These are phyloP conservation scores for Ichthyophthirius multifiliis DNA, from an alignment of 169 alveolate species.

Conservation along the genomic window DNA sequence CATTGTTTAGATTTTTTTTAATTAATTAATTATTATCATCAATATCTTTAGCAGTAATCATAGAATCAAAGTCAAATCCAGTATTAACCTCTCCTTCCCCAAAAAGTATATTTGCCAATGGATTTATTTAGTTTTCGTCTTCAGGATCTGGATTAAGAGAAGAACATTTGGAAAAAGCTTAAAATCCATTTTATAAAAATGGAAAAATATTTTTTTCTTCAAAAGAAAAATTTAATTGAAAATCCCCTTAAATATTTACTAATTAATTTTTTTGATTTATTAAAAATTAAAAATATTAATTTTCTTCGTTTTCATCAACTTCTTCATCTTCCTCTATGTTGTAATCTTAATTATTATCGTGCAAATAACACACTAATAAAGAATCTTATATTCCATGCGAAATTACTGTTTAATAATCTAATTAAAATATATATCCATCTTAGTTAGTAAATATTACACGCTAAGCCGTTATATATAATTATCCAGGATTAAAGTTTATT, in stretches of 20 bases:
- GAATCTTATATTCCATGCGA: background rate
- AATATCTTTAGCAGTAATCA: slow-evolving; percentile 2
- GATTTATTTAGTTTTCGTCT: background rate
- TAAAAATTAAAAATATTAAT: background rate
- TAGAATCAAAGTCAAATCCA: slow-evolving; percentile 1
- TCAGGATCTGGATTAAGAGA: background rate
- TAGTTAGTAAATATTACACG: background rate
- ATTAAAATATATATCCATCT: background rate
- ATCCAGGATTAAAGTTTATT: background rate
- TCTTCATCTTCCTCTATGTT: background rate
- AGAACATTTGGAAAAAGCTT: background rate
- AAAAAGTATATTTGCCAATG: background rate
- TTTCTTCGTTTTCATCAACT: background rate
- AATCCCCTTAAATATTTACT: background rate
- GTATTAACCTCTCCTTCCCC: slow-evolving; percentile 9
- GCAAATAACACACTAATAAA: background rate
- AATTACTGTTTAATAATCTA: background rate
- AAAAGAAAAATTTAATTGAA: background rate
- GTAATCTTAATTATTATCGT: background rate
- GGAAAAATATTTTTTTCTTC: background rate
- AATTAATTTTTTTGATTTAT: background rate
- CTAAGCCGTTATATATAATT: background rate
- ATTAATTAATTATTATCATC: background rate
- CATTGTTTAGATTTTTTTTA: background rate
- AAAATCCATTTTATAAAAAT: background rate